phyloP scores from a whole-genome alignment of 2,329 filamentous ascomycete genomes.

The Colletotrichum nymphaeae region DNA sequence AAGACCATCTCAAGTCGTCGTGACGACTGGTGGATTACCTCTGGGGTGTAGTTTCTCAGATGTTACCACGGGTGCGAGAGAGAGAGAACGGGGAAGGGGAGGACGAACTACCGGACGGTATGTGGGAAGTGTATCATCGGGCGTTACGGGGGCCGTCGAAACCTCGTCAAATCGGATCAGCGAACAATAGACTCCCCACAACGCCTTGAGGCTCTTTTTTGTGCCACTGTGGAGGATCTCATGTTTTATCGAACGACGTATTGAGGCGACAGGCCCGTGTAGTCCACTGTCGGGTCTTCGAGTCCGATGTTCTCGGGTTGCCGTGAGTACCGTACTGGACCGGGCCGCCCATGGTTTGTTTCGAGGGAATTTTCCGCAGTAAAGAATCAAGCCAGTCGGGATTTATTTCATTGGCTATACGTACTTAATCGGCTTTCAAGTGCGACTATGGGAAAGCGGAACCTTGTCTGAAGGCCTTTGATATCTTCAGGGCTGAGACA shows the following conservation, averaged over 20 bases:
- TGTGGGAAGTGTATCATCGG: neutral
- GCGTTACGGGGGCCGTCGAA: neutral
- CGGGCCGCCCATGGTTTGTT: neutral
- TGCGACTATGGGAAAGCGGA: neutral
- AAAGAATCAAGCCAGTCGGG: neutral
- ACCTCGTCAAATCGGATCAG: neutral
- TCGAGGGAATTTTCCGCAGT: neutral
- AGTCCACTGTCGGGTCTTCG: neutral
- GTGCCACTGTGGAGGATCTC: neutral
- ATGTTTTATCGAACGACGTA: neutral
- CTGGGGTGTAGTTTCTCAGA: neutral
- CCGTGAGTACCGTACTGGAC: neutral
- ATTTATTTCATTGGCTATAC: neutral
- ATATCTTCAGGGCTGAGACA: no score
- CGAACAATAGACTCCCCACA: neutral
- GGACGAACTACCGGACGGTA: neutral
- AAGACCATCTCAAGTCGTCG: neutral
- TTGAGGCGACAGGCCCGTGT: neutral
- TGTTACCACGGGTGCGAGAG: neutral
- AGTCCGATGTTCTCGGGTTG: neutral
- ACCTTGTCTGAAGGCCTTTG: no score
- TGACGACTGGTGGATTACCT: neutral
- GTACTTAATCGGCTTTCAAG: neutral
- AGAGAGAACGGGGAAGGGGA: no score
- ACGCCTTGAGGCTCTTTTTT: neutral